These are phyloP conservation scores for Penicillium brasilianum DNA, from an alignment of 2,329 filamentous ascomycete species.

Conservation along the genomic window DNA sequence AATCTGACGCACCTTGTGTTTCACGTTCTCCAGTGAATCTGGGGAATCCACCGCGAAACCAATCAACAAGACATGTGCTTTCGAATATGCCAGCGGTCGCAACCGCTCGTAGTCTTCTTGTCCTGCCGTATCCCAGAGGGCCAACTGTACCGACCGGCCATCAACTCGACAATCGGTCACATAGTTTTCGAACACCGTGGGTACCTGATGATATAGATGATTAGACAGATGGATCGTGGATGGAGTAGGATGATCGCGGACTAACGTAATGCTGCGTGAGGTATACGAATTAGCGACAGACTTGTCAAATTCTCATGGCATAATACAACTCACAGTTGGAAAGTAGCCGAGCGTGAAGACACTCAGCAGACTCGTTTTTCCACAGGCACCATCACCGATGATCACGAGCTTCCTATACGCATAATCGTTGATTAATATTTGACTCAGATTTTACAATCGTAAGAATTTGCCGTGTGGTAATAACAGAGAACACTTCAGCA, in stretches of 20 bases:
- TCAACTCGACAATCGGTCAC: constrained; percentile 98
- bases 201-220: constrained; percentile 63
- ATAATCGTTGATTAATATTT: constrained; percentile 26
- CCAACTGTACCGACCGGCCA: constrained; percentile 96
- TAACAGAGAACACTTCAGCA: background rate
- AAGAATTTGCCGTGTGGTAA: background rate
- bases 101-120: constrained; percentile 98
- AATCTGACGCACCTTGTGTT: constrained; percentile 75
- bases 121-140: constrained; percentile 98
- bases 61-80: constrained; percentile 96
- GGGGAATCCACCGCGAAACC: constrained; percentile 94
- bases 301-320: constrained; percentile 5
- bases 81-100: constrained; percentile 91
- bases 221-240: constrained; percentile 5
- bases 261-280: constrained; percentile 52
- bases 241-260: constrained; percentile 17
- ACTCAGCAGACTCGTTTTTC: constrained; percentile 95
- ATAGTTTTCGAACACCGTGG: constrained; percentile 99
- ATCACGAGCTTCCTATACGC: constrained; percentile 85
- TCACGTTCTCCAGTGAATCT: constrained; percentile 96
- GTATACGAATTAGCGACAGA: constrained; percentile 28
- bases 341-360: constrained; percentile 99
- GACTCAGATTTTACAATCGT: background rate
- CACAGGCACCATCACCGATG: constrained; percentile 95
- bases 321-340: constrained; percentile 74